These are phyloP conservation scores for Trichoderma sp. DNA, from an alignment of 2,329 filamentous ascomycete species.

Conservation along the genomic window DNA sequence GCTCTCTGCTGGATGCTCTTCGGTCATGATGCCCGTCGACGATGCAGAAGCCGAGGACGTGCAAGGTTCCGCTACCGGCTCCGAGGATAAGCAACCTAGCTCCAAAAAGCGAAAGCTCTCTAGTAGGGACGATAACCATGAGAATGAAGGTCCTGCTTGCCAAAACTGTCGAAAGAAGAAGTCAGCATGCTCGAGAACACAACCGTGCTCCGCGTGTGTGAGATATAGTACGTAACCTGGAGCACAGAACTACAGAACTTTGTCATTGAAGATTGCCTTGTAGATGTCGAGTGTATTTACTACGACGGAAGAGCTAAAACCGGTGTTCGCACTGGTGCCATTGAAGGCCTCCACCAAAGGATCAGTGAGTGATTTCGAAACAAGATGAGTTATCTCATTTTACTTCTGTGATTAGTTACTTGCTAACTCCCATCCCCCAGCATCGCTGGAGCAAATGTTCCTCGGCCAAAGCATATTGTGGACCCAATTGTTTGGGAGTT, in stretches of 20 bases:
- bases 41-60: background rate
- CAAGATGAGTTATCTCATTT: background rate
- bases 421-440: background rate
- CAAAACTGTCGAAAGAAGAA: background rate
- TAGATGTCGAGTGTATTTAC: background rate
- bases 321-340: background rate
- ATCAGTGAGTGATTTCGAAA: background rate
- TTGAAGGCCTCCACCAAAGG: background rate
- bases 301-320: background rate
- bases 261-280: background rate
- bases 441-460: background rate
- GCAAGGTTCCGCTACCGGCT: background rate
- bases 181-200: background rate
- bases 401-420: background rate
- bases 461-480: background rate
- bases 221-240: background rate
- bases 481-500: background rate
- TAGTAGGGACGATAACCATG: background rate
- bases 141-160: background rate
- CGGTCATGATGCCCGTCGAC: background rate
- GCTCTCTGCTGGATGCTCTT: background rate
- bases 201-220: background rate
- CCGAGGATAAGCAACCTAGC: background rate
- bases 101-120: background rate
- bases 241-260: background rate